Conservation (phyloP, 2,329 filamentous ascomycete species). For the Piedraia hortae region DNA sequence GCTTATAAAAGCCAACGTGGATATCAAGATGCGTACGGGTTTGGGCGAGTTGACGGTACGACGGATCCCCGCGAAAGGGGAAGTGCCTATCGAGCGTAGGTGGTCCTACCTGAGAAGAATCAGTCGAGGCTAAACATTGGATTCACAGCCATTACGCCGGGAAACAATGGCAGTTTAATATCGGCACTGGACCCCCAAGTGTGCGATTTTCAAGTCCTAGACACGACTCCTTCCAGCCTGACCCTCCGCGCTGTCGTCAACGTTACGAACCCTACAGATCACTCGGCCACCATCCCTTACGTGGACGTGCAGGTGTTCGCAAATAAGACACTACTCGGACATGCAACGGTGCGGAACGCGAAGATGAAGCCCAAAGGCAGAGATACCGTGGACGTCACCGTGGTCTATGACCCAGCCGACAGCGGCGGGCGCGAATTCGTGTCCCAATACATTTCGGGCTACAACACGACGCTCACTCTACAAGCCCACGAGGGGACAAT, state of each 20-base stretch:
- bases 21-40: conserved; percentile 56
- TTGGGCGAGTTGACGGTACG: conserved; percentile 59
- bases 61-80: conserved; percentile 57
- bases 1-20: conserved; percentile 50
- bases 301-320: conserved; percentile 47
- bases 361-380: conserved; percentile 43
- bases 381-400: conserved; percentile 35
- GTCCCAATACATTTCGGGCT: conserved; percentile 66
- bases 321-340: conserved; percentile 48
- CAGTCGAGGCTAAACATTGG: neutral
- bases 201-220: conserved; percentile 40
- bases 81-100: conserved; percentile 84
- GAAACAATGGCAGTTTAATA: conserved; percentile 2
- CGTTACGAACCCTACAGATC: conserved; percentile 71
- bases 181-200: conserved; percentile 30
- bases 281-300: conserved; percentile 58
- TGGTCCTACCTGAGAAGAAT: conserved; percentile 1
- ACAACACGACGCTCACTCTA: conserved; percentile 55
- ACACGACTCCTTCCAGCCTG: conserved; percentile 44
- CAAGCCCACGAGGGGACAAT: conserved; percentile 44
- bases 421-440: conserved; percentile 38
- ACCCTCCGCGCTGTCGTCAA: conserved; percentile 46
- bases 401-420: conserved; percentile 53
- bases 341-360: conserved; percentile 39
- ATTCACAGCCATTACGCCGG: neutral